Evolutionary conservation across 805 yeast species (phyloP).

Genomic region (Wickerhamomyces bisporus): DNA sequence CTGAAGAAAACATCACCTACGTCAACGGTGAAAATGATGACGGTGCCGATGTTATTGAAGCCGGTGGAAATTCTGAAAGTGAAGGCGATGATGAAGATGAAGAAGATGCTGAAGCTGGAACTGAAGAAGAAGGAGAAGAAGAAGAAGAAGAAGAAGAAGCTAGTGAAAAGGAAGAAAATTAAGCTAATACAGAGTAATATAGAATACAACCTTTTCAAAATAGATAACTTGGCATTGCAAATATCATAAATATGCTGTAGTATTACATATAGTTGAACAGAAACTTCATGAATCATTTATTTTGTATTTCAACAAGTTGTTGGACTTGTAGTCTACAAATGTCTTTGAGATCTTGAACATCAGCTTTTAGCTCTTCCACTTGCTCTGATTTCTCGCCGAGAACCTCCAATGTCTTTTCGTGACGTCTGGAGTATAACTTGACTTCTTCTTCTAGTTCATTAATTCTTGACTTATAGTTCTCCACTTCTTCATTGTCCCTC

Average conservation of each 20-base stretch:
- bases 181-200: no score
- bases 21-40: slow-evolving; percentile 43
- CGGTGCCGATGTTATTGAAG: slow-evolving; percentile 25
- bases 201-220: no score
- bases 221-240: no score
- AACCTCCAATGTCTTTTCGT: slow-evolving; percentile 57
- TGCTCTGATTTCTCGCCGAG: slow-evolving; percentile 85
- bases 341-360: slow-evolving; percentile 84
- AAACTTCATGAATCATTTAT: slow-evolving; percentile 4
- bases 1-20: slow-evolving; percentile 28
- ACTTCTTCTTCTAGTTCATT: slow-evolving; percentile 33
- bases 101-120: slow-evolving; percentile 31
- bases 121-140: slow-evolving; percentile 23
- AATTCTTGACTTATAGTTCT: slow-evolving; percentile 30
- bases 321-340: slow-evolving; percentile 80
- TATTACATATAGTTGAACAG: neutral
- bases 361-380: slow-evolving; percentile 82
- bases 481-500: slow-evolving; percentile 47
- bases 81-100: slow-evolving; percentile 23
- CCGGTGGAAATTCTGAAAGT: slow-evolving; percentile 17
- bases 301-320: slow-evolving; percentile 69
- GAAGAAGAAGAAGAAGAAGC: slow-evolving; percentile 3
- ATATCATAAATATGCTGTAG: no score
- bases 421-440: slow-evolving; percentile 24
- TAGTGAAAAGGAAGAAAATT: neutral